phyloP scores from a whole-genome alignment of 768 basidiomycete genomes.

The Pleurotus djamor region DNA sequence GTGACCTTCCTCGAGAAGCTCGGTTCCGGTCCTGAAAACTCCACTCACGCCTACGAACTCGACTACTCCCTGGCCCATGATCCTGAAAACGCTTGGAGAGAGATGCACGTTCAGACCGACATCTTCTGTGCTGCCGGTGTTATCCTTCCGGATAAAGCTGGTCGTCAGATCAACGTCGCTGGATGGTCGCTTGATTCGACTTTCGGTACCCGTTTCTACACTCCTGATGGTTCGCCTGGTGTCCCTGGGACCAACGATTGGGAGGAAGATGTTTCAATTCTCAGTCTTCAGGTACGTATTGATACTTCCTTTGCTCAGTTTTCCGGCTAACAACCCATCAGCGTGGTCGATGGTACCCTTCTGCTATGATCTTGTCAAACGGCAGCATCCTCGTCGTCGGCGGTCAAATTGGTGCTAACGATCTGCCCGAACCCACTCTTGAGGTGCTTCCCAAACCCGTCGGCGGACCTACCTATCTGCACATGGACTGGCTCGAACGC shows the following conservation, averaged over 20 bases:
- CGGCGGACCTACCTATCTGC: slow-evolving; percentile 59
- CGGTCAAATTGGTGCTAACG: slow-evolving; percentile 72
- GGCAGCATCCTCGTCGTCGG: slow-evolving; percentile 75
- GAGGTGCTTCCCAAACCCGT: slow-evolving; percentile 68
- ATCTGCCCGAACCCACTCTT: slow-evolving; percentile 58
- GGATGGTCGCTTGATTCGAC: slow-evolving; percentile 73
- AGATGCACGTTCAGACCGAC: slow-evolving; percentile 74
- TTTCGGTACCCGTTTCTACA: slow-evolving; percentile 69
- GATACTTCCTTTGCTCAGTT: not conserved
- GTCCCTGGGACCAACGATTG: slow-evolving; percentile 76
- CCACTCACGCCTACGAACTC: slow-evolving; percentile 72
- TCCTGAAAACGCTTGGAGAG: slow-evolving; percentile 61
- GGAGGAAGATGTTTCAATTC: slow-evolving; percentile 62
- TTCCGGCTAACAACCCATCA: slow-evolving; percentile 14
- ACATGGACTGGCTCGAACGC: slow-evolving; percentile 62
- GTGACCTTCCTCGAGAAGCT: slow-evolving; percentile 76
- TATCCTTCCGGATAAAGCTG: slow-evolving; percentile 73
- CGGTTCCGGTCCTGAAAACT: slow-evolving; percentile 50
- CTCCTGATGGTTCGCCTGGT: slow-evolving; percentile 64
- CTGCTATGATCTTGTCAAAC: slow-evolving; percentile 66
- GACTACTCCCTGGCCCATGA: slow-evolving; percentile 55
- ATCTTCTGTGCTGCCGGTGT: slow-evolving; percentile 78
- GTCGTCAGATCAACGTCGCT: slow-evolving; percentile 60
- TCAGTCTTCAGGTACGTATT: slow-evolving; percentile 55
- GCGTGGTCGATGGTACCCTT: slow-evolving; percentile 74